These are phyloP conservation scores for Murraya paniculata DNA, from an alignment of 345 rosid genomes.

Conservation along the genomic window DNA sequence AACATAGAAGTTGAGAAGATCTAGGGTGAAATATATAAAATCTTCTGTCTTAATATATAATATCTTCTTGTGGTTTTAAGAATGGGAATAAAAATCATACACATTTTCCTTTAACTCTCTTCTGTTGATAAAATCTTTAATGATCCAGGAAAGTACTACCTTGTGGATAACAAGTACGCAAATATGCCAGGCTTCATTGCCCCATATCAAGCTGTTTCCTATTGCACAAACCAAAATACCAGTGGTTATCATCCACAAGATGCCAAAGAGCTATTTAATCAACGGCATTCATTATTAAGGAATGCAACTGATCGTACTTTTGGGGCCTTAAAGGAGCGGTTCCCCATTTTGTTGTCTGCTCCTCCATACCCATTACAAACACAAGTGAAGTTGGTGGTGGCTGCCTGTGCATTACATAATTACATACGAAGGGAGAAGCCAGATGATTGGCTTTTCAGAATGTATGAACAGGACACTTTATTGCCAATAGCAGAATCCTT, in stretches of 20 bases:
- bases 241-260: constrained; percentile 49
- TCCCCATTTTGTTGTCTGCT: constrained; percentile 76
- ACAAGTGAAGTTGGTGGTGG: constrained; percentile 85
- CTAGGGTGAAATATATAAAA: not conserved
- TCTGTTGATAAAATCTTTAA: constrained; percentile 6
- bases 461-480: constrained; percentile 38
- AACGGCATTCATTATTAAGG: constrained; percentile 59
- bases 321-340: constrained; percentile 75
- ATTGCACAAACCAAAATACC: constrained; percentile 38
- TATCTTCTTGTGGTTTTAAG: not conserved
- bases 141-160: constrained; percentile 75
- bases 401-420: constrained; percentile 79
- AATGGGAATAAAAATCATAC: not conserved
- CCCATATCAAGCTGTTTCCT: constrained; percentile 51
- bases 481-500: constrained; percentile 39
- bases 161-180: constrained; percentile 58
- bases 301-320: constrained; percentile 47
- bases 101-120: constrained; percentile 1
- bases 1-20: not conserved
- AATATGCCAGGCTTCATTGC: constrained; percentile 81
- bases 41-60: too few species aligned
- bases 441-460: constrained; percentile 61
- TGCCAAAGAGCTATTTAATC: constrained; percentile 70
- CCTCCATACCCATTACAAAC: constrained; percentile 90
- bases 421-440: constrained; percentile 72